A percentile compares a stretch with the other conserved stretches of the same genome.
Evolutionary conservation across 2,329 filamentous ascomycete genomes (phyloP).

Genomic region (Allantophomopsis cytisporea): DNA sequence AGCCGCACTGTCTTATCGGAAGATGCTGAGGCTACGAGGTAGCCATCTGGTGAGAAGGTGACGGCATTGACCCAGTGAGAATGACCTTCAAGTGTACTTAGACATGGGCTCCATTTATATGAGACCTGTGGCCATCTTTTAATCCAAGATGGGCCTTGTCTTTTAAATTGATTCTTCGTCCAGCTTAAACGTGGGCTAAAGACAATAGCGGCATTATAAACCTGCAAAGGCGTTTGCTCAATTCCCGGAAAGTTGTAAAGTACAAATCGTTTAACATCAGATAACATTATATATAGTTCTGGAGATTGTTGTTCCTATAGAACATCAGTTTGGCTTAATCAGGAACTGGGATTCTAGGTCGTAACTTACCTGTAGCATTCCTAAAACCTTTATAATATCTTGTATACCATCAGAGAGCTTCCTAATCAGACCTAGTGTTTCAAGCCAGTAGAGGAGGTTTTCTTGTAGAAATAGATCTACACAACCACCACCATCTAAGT

Average conservation of each 20-base stretch:
- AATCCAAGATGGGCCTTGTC: conserved; percentile 7
- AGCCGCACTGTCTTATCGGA: conserved; percentile 3
- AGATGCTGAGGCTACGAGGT: conserved; percentile 2
- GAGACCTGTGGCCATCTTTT: conserved; percentile 6
- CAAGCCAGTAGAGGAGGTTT: too few species aligned
- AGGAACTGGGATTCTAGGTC: too few species aligned
- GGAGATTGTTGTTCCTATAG: too few species aligned
- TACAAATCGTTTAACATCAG: conserved; percentile 7
- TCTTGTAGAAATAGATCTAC: too few species aligned
- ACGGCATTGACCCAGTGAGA: background rate
- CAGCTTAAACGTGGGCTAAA: conserved; percentile 8
- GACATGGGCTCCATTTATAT: conserved; percentile 5
- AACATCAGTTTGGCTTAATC: too few species aligned
- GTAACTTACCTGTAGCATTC: too few species aligned
- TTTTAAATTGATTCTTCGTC: conserved; percentile 5
- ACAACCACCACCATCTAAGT: too few species aligned
- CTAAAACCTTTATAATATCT: too few species aligned
- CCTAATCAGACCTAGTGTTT: too few species aligned
- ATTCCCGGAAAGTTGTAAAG: conserved; percentile 11
- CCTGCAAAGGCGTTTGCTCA: conserved; percentile 11
- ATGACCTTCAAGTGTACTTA: conserved; percentile 12
- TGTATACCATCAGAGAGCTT: too few species aligned
- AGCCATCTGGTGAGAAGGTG: conserved; percentile 4
- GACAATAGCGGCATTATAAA: conserved; percentile 12
- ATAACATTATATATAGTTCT: background rate